phyloP scores from a whole-genome alignment of 164 flowering plant genomes.

The Euptelea pleiosperma region DNA sequence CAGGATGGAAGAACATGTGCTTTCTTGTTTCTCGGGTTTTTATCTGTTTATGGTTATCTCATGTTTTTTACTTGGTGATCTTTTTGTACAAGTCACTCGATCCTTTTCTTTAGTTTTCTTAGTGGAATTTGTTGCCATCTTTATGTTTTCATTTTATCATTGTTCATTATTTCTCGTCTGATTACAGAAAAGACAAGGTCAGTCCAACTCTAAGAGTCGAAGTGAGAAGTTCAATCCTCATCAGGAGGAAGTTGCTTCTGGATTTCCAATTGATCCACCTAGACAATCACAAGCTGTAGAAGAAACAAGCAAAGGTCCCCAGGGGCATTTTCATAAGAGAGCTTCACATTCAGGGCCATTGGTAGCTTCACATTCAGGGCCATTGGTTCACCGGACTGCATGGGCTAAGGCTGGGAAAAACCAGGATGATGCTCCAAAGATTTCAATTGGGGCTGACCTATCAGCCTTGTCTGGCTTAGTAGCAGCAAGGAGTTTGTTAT shows the following conservation, averaged over 20 bases:
- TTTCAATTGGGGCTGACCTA: constrained; percentile 56
- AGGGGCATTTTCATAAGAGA: constrained; percentile 52
- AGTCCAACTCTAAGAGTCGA: constrained; percentile 69
- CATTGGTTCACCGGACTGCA: constrained; percentile 67
- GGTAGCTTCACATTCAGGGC: constrained; percentile 93
- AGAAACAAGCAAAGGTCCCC: constrained; percentile 40
- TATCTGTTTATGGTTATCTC: too few species aligned
- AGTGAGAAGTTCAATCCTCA: constrained; percentile 89
- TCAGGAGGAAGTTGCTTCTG: constrained; percentile 92
- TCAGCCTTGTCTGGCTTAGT: constrained; percentile 58
- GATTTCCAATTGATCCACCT: constrained; percentile 98
- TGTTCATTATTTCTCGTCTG: background rate
- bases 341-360: constrained; percentile 96
- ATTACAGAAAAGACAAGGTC: constrained; percentile 74
- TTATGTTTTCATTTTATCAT: background rate
- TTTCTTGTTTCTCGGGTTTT: too few species aligned
- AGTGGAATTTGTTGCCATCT: background rate
- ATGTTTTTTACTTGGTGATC: too few species aligned
- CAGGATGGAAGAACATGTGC: too few species aligned
- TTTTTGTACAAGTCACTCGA: too few species aligned
- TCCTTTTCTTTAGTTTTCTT: background rate
- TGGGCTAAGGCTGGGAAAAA: constrained; percentile 68
- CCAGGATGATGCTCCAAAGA: constrained; percentile 65
- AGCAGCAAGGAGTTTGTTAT: constrained; percentile 59
- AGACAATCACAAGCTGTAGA: constrained; percentile 65